Percentiles rank a stretch among this genome's conserved stretches.
Conservation (phyloP, 495 filamentous ascomycete genomes). For the Hypoxylon intermedium region DNA sequence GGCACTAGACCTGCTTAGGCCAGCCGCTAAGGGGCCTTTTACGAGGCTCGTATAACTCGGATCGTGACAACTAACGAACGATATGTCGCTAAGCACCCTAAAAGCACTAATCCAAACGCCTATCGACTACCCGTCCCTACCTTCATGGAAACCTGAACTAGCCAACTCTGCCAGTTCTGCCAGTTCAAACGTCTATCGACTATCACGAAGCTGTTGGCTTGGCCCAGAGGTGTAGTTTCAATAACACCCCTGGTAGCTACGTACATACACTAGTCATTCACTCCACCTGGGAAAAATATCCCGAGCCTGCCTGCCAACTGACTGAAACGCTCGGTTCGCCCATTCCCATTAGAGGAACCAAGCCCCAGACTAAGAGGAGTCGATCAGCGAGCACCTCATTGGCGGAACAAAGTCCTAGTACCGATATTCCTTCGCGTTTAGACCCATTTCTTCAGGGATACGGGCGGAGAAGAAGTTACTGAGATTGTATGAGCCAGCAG, state of each 20-base stretch:
- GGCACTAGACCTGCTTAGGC: slow-evolving; percentile 2
- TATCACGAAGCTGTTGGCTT: background rate
- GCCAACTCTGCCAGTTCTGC: too few species aligned
- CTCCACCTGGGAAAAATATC: slow-evolving; percentile 27
- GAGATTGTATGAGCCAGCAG: too few species aligned
- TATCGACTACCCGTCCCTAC: too few species aligned
- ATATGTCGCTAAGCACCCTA: too few species aligned
- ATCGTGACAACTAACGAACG: too few species aligned
- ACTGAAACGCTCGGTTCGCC: slow-evolving; percentile 29
- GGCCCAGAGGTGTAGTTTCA: too few species aligned
- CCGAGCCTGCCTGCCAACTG: slow-evolving; percentile 16
- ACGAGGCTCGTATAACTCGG: background rate
- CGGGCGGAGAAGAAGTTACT: slow-evolving; percentile 4
- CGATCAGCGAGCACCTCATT: slow-evolving; percentile 15
- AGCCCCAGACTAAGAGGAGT: slow-evolving; percentile 10
- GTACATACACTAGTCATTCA: background rate
- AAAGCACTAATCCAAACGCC: too few species aligned
- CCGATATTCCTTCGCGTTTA: too few species aligned
- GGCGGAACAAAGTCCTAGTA: slow-evolving; percentile 34
- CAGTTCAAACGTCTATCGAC: too few species aligned
- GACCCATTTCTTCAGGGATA: too few species aligned
- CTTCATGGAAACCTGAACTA: too few species aligned
- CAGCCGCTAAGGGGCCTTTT: slow-evolving; percentile 1
- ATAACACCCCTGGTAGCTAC: too few species aligned
- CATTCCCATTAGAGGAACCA: slow-evolving; percentile 14